Conservation (phyloP, 176 grass and related monocot species). For the Musa beccarii region DNA sequence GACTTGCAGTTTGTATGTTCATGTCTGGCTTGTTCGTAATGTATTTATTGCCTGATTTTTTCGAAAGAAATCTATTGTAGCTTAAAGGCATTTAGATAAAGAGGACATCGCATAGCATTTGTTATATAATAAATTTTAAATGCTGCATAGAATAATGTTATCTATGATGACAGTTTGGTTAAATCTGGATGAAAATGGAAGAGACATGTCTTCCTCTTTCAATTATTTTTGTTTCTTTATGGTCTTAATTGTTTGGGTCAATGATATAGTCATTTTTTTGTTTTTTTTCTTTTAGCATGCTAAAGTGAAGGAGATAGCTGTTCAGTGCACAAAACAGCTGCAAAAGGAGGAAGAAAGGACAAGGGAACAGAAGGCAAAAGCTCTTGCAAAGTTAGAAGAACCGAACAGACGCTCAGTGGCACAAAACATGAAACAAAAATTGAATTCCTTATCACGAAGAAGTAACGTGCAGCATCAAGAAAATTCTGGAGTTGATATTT, state of each 20-base stretch:
- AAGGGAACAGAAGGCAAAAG: conserved; percentile 85
- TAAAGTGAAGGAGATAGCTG: conserved; percentile 80
- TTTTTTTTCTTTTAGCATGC: conserved; percentile 34
- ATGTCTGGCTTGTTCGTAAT: background rate
- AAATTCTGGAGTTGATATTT: conserved; percentile 21
- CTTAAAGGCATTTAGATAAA: background rate
- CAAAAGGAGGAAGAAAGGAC: conserved; percentile 76
- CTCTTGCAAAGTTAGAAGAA: conserved; percentile 84
- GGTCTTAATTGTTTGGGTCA: background rate
- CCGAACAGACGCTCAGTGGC: conserved; percentile 55
- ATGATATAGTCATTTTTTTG: conserved; percentile 11
- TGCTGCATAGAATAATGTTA: background rate
- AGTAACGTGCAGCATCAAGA: conserved; percentile 23
- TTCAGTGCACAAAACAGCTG: conserved; percentile 67
- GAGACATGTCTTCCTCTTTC: background rate
- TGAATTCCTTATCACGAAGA: conserved; percentile 17
- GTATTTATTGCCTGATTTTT: background rate
- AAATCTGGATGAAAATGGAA: background rate
- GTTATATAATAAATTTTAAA: background rate
- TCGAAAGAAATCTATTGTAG: background rate
- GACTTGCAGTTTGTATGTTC: background rate
- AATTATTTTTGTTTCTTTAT: background rate
- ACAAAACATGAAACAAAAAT: conserved; percentile 29
- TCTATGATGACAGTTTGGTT: background rate
- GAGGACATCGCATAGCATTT: too few relatives aligned